These are phyloP conservation scores for Cryptococcus maquisensis DNA, from an alignment of 1,284 basidiomycete genomes.

Conservation along the genomic window DNA sequence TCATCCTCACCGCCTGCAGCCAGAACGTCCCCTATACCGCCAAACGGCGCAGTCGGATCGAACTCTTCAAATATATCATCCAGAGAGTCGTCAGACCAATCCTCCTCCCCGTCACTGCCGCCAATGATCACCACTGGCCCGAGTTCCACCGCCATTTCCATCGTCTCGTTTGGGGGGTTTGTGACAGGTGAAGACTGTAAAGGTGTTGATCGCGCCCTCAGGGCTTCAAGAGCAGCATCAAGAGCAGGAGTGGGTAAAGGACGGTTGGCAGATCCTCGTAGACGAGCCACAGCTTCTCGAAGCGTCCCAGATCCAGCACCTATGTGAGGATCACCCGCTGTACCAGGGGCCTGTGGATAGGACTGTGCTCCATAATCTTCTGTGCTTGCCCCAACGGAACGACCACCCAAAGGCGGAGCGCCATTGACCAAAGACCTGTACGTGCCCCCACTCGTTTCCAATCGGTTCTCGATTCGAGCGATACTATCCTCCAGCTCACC, in stretches of 20 bases:
- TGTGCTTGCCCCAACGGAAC: too few species aligned
- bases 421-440: neutral
- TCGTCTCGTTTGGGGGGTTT: neutral
- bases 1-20: too few species aligned
- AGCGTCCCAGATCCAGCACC: conserved; percentile 1
- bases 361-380: too few species aligned
- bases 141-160: conserved; percentile 2
- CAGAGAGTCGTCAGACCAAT: neutral
- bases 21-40: too few species aligned
- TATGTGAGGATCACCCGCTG: too few species aligned
- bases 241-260: neutral
- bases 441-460: neutral
- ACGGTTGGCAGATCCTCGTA: neutral
- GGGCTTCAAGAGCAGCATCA: too few species aligned
- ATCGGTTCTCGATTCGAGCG: too few species aligned
- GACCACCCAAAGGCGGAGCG: neutral
- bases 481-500: too few species aligned
- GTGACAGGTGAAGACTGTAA: neutral
- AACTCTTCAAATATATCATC: too few species aligned
- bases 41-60: too few species aligned
- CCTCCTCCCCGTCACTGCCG: conserved; percentile 2
- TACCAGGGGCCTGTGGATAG: too few species aligned
- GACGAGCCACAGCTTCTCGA: conserved; percentile 1
- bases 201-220: too few species aligned
- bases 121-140: conserved; percentile 5